Percentiles rank a stretch among this genome's conserved stretches.
These are phyloP conservation scores for Cladosporium sp. DNA, from an alignment of 2,329 filamentous ascomycete genomes.

Conservation along the genomic window DNA sequence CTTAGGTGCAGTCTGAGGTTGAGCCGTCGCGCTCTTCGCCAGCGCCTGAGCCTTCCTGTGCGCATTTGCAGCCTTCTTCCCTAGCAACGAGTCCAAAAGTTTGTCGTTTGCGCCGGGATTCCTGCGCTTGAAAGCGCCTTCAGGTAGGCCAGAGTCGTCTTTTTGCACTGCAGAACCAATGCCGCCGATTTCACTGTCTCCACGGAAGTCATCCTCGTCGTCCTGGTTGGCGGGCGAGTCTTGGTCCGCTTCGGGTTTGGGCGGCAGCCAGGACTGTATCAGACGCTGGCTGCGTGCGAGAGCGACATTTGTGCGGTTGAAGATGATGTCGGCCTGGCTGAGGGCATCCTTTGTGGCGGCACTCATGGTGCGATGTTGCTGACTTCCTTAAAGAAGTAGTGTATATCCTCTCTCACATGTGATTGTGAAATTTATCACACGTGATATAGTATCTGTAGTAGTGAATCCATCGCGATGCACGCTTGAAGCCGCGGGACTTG, in stretches of 20 bases:
- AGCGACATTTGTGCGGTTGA: slow-evolving; percentile 56
- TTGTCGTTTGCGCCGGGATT: slow-evolving; percentile 46
- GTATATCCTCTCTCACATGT: neutral
- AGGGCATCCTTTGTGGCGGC: slow-evolving; percentile 16
- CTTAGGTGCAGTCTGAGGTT: slow-evolving; percentile 17
- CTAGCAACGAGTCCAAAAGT: slow-evolving; percentile 45
- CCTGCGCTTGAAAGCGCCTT: slow-evolving; percentile 42
- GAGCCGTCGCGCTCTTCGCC: slow-evolving; percentile 15
- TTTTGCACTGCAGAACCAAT: slow-evolving; percentile 24
- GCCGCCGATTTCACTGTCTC: slow-evolving; percentile 25
- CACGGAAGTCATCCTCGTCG: slow-evolving; percentile 54
- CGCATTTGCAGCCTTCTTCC: slow-evolving; percentile 43
- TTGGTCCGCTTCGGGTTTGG: slow-evolving; percentile 48
- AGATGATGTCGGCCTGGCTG: slow-evolving; percentile 52
- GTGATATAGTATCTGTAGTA: neutral
- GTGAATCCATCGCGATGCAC: neutral
- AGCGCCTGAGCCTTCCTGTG: slow-evolving; percentile 32
- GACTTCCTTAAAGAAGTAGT: neutral
- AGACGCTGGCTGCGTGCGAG: slow-evolving; percentile 57
- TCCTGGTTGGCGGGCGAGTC: slow-evolving; percentile 34
- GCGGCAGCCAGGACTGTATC: slow-evolving; percentile 57
- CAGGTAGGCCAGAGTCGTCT: slow-evolving; percentile 27
- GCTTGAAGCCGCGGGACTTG: slow-evolving; percentile 1
- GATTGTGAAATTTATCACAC: neutral
- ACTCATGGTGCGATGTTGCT: neutral